phyloP scores from a whole-genome alignment of 768 basidiomycete species.

The Phylloporus sp. region DNA sequence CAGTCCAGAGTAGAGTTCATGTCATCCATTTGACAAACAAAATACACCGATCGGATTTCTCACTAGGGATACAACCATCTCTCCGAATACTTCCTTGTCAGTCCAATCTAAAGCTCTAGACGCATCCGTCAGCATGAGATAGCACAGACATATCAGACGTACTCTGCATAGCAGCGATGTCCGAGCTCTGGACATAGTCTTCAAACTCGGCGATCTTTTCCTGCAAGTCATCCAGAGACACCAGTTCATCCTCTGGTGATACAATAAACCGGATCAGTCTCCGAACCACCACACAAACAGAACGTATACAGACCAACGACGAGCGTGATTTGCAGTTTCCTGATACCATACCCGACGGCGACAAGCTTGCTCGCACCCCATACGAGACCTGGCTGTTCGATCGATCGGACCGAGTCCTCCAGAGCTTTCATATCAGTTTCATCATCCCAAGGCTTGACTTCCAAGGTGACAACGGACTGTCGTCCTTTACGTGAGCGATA shows the following conservation, averaged over 20 bases:
- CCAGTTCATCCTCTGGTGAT: constrained; percentile 83
- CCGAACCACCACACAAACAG: not conserved
- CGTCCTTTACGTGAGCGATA: constrained; percentile 9
- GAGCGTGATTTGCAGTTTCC: constrained; percentile 79
- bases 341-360: constrained; percentile 89
- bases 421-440: constrained; percentile 94
- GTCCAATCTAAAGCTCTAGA: constrained; percentile 21
- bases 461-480: constrained; percentile 95
- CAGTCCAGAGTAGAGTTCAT: not conserved
- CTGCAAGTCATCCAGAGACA: constrained; percentile 90
- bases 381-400: constrained; percentile 85
- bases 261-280: not conserved
- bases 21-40: constrained; percentile 6
- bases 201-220: constrained; percentile 84
- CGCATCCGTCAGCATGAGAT: constrained; percentile 2
- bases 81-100: not conserved
- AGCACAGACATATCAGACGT: constrained; percentile 2
- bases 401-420: constrained; percentile 78
- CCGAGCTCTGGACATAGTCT: constrained; percentile 87
- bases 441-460: constrained; percentile 99
- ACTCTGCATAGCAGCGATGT: constrained; percentile 95
- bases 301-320: constrained; percentile 44
- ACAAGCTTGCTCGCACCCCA: constrained; percentile 96
- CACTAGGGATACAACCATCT: constrained; percentile 6
- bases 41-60: constrained; percentile 9